phyloP scores from a whole-genome alignment of 139 green algal genomes.

The Pseudopediastrum boryanum region DNA sequence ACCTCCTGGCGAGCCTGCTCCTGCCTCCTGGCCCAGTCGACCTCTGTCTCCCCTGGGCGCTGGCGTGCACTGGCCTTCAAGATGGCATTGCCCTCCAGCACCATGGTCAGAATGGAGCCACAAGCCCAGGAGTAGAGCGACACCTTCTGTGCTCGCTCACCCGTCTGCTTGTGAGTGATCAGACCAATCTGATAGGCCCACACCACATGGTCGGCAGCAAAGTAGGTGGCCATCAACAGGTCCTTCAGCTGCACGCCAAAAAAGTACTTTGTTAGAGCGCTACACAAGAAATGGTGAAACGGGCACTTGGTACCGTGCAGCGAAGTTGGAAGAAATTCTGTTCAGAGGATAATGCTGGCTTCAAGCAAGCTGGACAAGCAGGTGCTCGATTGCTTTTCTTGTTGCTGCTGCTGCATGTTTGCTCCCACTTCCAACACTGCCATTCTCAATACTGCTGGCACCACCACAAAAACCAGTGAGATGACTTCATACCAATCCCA shows the following conservation, averaged over 20 bases:
- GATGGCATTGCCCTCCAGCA: constrained; percentile 48
- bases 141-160: constrained; percentile 75
- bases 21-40: constrained; percentile 66
- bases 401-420: neutral
- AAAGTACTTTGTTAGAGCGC: too few relatives aligned
- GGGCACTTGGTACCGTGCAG: too few relatives aligned
- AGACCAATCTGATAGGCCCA: constrained; percentile 89
- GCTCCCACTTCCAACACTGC: too few relatives aligned
- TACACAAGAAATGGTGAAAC: too few relatives aligned
- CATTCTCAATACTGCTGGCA: too few relatives aligned
- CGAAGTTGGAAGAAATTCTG: too few relatives aligned
- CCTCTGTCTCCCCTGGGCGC: constrained; percentile 61
- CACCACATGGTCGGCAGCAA: constrained; percentile 91
- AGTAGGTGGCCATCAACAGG: constrained; percentile 94
- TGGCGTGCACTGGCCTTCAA: constrained; percentile 20
- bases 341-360: too few relatives aligned
- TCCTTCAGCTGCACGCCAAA: constrained; percentile 67
- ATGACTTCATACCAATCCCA: too few relatives aligned
- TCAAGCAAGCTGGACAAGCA: neutral
- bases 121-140: constrained; percentile 68
- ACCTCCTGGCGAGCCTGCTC: constrained; percentile 62
- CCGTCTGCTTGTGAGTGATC: constrained; percentile 70
- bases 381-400: neutral
- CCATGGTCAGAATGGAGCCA: constrained; percentile 58
- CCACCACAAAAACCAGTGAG: too few relatives aligned